Conservation (phyloP, 768 basidiomycete genomes). For the Ephemerocybe angulata region DNA sequence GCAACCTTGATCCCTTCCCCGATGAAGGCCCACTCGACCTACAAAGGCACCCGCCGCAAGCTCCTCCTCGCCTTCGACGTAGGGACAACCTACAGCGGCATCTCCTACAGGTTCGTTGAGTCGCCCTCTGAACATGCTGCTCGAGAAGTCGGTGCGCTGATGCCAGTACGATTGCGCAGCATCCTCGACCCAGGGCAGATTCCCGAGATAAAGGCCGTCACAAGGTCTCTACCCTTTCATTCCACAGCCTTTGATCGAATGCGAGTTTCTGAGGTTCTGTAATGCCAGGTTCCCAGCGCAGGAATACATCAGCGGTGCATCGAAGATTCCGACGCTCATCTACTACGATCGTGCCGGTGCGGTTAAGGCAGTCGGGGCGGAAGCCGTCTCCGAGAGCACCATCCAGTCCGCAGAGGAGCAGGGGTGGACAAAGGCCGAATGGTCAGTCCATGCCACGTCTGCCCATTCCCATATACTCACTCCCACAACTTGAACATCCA, state of each 20-base stretch:
- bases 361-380: constrained; percentile 41
- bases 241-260: too few species aligned
- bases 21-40: too few species aligned
- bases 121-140: too few species aligned
- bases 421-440: constrained; percentile 44
- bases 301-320: constrained; percentile 42
- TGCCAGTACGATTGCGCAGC: constrained; percentile 10
- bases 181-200: constrained; percentile 34
- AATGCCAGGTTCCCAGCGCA: constrained; percentile 48
- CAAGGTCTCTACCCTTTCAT: constrained; percentile 17
- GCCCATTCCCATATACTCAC: constrained; percentile 9
- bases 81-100: too few species aligned
- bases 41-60: too few species aligned
- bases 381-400: constrained; percentile 37
- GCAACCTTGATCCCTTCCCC: too few species aligned
- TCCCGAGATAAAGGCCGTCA: constrained; percentile 37
- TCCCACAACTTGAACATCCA: constrained; percentile 9
- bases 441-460: constrained; percentile 30
- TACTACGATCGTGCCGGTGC: constrained; percentile 42
- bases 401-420: constrained; percentile 39
- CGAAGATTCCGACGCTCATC: constrained; percentile 46
- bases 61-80: too few species aligned
- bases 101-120: too few species aligned
- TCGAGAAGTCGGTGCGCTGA: too few species aligned
- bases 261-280: too few species aligned